Base-by-base conservation (phyloP, 805 yeast genomes). In the Candida piceae region DNA sequence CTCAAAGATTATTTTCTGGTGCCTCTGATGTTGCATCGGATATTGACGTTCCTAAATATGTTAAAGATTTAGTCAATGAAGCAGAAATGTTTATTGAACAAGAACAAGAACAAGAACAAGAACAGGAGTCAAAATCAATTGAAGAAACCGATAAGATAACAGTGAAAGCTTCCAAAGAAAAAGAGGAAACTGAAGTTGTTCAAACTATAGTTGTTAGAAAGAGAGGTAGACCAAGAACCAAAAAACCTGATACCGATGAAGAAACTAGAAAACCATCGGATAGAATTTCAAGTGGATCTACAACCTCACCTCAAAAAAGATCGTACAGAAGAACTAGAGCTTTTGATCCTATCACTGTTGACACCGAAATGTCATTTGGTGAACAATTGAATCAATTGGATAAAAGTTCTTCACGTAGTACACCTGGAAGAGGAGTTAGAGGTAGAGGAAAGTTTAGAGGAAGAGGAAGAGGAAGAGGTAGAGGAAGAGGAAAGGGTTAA, bases 81-180 rank as follows among this genome's bases (percentile, higher is more conserved):
- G 62, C 59, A 4, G 59, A 57, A 32, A 31, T 41, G 13, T 56
- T 56, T 35, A 50, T 54, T 34, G 60, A 49, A 25, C 45, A 42
- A 17, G 49, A 45, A 29, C 46, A 42, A 8, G 34, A 33, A 16
- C 33, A 31, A 19, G 38, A 22, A 33, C 27, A 29, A 8, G 39
- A 13, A 25, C 39, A 18, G 27, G 34, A 40, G 13, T 24, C 24
- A 20, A 44, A 39, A 20, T 16, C 34, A 22, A 31, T 35, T 16
- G 34, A 32, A 20, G 33, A 39, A n/a, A n/a, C n/a, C n/a, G n/a
- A n/a, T n/a, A n/a, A n/a, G n/a, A n/a, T n/a, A n/a, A n/a, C n/a
- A n/a, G n/a, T n/a, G n/a, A n/a, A n/a, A n/a, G n/a, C n/a, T n/a
- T n/a, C n/a, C n/a, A n/a, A n/a, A 18, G 35, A 30, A 16, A 31